Evolutionary conservation across 495 filamentous ascomycete species (phyloP).

Genomic region (Talaromyces borbonicus): DNA sequence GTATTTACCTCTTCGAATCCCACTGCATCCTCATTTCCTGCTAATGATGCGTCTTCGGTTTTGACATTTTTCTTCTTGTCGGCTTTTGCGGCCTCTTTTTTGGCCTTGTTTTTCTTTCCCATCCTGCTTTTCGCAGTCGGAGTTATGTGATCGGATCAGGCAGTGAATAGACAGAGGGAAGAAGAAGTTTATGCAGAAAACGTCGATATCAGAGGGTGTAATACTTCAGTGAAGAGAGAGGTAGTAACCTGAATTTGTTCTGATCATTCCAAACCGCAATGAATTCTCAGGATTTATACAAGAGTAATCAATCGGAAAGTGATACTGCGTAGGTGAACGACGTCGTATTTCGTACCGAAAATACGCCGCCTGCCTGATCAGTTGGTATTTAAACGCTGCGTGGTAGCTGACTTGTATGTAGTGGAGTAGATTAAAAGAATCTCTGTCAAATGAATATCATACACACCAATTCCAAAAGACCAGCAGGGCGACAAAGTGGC

Average conservation of each 20-base stretch:
- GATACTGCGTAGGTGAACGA: not conserved
- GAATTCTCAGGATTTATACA: no score
- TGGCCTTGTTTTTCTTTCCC: slow-evolving; percentile 26
- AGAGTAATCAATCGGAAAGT: not conserved
- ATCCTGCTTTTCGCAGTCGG: slow-evolving; percentile 30
- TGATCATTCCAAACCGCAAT: no score
- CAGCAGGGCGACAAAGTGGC: slow-evolving; percentile 13
- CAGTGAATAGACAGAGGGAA: slow-evolving; percentile 6
- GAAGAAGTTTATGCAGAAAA: no score
- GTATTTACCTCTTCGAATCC: no score
- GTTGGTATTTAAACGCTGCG: slow-evolving; percentile 1
- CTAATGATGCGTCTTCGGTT: slow-evolving; percentile 13
- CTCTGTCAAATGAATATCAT: slow-evolving; percentile 6
- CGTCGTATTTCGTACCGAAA: not conserved
- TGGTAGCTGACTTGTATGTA: not conserved
- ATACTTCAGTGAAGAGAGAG: no score
- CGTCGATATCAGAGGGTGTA: not conserved
- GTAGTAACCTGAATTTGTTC: no score
- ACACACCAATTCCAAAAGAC: slow-evolving; percentile 28
- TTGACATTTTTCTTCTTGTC: slow-evolving; percentile 31
- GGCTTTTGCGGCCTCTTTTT: no score
- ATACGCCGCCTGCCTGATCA: not conserved
- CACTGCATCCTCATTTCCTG: not conserved
- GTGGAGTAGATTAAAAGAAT: slow-evolving; percentile 5
- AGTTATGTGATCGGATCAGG: slow-evolving; percentile 17